Evolutionary conservation across 2,329 filamentous ascomycete genomes (phyloP), one percentile per base, ranked within the genome.

Genomic region (Trichoderma pleuroti): DNA sequence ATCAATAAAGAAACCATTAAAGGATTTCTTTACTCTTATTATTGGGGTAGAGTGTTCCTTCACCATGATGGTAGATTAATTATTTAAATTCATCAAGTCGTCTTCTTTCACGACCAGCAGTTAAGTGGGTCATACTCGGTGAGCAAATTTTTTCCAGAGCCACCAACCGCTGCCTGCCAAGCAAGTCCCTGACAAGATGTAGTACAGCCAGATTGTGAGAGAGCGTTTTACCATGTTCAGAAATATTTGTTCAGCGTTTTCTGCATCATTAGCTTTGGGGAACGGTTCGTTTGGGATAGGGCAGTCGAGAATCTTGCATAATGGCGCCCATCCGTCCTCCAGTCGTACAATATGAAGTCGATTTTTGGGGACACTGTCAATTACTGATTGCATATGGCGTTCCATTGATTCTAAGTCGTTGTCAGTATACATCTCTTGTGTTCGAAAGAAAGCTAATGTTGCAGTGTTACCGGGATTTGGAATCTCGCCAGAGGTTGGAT

Each of bases 241-340:
- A 14, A 52, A 52, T 52, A 52, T 52, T 52, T 52, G 46, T 8
- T 52, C 46, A 52, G 46, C 46, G 11, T 52, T 52, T 30, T 59
- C 32, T 18, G 56, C 28, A 54, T 76, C 76, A 52, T 77, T 78
- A 21, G 73, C 74, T n/a, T 71, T 72, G 2, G 76, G 76, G 46
- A 78, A 78, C 16, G 74, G 74, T 54, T 72, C 73, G 12, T 75
- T 63, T 7, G 76, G 77, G 12, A 77, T 66, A 3, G 74, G 75
- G 32, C 72, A 72, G 66, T 68, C 70, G 11, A 78, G 73, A 49
- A 78, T 74, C 28, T 73, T 67, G 72, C 74, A 75, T 30, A 79
- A 71, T 30, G 76, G 76, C n/a, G 63, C 73, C 77, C 76, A 78
- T 12, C 77, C 77, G 12, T 78, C 72, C 11, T 61, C 24, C 9